Base-by-base conservation (phyloP, 169 alveolate species). In the Plasmodium fragile region DNA sequence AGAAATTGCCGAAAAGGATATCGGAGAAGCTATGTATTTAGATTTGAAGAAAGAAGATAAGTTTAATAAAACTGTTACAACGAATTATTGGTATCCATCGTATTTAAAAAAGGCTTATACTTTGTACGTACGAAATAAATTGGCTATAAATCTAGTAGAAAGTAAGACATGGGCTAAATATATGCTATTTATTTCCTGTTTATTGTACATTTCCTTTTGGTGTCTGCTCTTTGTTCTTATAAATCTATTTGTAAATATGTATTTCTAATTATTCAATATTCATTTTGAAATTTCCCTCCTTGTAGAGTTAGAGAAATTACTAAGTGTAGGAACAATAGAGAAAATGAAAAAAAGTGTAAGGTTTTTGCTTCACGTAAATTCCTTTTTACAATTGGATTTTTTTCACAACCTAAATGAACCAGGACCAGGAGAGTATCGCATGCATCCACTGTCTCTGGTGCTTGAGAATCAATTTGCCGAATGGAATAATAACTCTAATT, bases 371-470 rank as follows among this genome's bases (percentile, higher is more conserved):
- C 92, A 83, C 28, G 92, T 83, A 52, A 83, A 83, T 30, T 83
- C 92, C 16, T 83, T 83, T 83, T 30, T 73, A 7, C 92, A 83
- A 25, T 32, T 83, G 75, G 92, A 83, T 83, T 83, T 83, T 83
- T 83, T 83, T 49, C 83, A 83, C 16, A 30, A 34, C 22, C 43
- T 83, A 5, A 83, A 83, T 83, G 92, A 83, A 71, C 92, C 92
- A 43, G 43, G 78, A 13, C 39, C 39, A 45, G 75, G 82, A 65
- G 18, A 28, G 49, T n/a, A 30, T 4, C 73, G 83, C 11, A 30
- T 16, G 39, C n/a, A 49, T 73, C 84, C 92, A 16, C 6, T 83
- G 28, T 71, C 92, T 30, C 11, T 72, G 78, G 6, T 45, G 1
- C 92, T 83, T 71, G 92, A 83, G 25, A 11, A 25, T 72, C 13